Evolutionary conservation across 176 grass and related monocot species (phyloP).

Genomic region (barley (Hordeum vulgare)): DNA sequence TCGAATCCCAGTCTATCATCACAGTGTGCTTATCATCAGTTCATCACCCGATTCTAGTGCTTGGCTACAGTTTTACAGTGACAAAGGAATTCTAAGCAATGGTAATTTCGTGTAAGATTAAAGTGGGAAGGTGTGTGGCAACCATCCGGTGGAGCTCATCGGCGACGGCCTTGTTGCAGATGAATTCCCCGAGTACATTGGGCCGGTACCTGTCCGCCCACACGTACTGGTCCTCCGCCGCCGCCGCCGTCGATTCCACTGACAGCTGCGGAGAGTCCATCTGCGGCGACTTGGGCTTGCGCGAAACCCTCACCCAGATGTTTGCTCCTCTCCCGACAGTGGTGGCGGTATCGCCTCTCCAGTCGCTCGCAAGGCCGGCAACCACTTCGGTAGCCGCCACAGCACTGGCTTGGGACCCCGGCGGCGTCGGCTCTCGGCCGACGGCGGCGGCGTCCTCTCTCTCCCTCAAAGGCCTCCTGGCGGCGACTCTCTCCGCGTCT

Average conservation of each 20-base stretch:
- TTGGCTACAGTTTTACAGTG: background rate
- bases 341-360: background rate
- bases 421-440: background rate
- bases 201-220: constrained; percentile 63
- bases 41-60: background rate
- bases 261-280: background rate
- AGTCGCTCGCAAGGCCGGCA: background rate
- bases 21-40: background rate
- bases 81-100: background rate
- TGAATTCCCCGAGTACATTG: constrained; percentile 41
- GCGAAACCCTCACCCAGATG: constrained; percentile 17
- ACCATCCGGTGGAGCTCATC: constrained; percentile 39
- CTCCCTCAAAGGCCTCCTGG: constrained; percentile 61
- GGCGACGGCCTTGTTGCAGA: constrained; percentile 45
- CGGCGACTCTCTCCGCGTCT: background rate
- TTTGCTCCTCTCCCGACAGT: background rate
- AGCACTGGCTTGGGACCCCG: background rate
- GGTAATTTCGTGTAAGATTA: background rate
- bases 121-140: background rate
- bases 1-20: background rate
- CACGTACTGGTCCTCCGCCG: constrained; percentile 27
- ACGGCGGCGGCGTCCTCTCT: constrained; percentile 21
- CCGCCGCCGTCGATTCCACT: background rate
- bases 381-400: background rate
- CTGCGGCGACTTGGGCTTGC: background rate